A percentile compares a stretch with the other conserved stretches of the same genome.
These are phyloP conservation scores for Lasiodiplodia sp. DNA, from an alignment of 2,329 filamentous ascomycete genomes.

Conservation along the genomic window DNA sequence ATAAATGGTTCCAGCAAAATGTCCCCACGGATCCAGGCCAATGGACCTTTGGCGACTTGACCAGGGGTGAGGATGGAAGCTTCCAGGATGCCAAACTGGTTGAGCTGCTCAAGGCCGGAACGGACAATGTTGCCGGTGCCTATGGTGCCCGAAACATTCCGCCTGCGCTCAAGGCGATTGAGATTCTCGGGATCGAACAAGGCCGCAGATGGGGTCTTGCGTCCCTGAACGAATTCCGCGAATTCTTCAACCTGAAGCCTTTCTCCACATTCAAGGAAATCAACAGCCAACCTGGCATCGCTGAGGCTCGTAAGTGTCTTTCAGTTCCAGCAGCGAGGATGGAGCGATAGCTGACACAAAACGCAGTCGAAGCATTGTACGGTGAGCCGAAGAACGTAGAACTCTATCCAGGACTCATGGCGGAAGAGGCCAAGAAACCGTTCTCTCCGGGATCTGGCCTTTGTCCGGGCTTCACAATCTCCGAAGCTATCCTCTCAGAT, in stretches of 20 bases:
- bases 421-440: slow-evolving; percentile 63
- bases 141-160: slow-evolving; percentile 60
- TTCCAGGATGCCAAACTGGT: slow-evolving; percentile 56
- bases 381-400: slow-evolving; percentile 62
- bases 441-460: slow-evolving; percentile 57
- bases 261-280: slow-evolving; percentile 81
- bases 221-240: slow-evolving; percentile 79
- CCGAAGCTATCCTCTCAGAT: slow-evolving; percentile 52
- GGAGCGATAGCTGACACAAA: neutral
- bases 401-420: slow-evolving; percentile 65
- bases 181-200: slow-evolving; percentile 78
- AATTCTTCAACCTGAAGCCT: slow-evolving; percentile 75
- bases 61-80: slow-evolving; percentile 50
- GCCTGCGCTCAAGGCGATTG: slow-evolving; percentile 57
- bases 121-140: slow-evolving; percentile 55
- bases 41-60: slow-evolving; percentile 54
- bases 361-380: slow-evolving; percentile 55
- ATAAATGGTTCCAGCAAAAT: slow-evolving; percentile 50
- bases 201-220: slow-evolving; percentile 75
- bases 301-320: slow-evolving; percentile 44
- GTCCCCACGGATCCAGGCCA: slow-evolving; percentile 63
- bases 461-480: slow-evolving; percentile 67
- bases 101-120: slow-evolving; percentile 50
- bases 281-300: slow-evolving; percentile 61
- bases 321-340: neutral